Percentiles rank a stretch among this genome's conserved stretches.
Evolutionary conservation across 2,329 filamentous ascomycete species (phyloP).

Genomic region (Aspergillus sclerotialis): DNA sequence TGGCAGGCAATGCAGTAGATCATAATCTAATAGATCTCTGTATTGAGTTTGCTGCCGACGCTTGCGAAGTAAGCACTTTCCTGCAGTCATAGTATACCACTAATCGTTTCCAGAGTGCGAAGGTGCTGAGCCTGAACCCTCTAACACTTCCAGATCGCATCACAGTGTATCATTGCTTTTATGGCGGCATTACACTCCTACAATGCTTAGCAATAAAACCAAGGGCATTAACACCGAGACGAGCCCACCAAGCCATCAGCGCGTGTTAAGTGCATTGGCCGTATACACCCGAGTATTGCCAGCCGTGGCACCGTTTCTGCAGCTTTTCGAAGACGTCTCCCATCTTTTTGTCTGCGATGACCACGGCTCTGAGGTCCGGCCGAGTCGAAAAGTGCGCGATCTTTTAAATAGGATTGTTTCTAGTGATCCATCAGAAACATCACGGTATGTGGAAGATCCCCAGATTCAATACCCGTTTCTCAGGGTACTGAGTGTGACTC

Average conservation of each 20-base stretch:
- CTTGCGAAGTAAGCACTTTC: conserved; percentile 8
- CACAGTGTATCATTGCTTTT: conserved; percentile 13
- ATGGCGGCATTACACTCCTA: conserved; percentile 10
- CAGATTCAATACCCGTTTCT: not conserved
- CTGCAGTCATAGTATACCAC: not conserved
- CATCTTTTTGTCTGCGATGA: conserved; percentile 8
- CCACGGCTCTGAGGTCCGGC: conserved; percentile 1
- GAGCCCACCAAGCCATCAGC: conserved; percentile 10
- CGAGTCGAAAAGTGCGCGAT: conserved; percentile 3
- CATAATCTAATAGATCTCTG: conserved; percentile 8
- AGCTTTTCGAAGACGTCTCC: conserved; percentile 11
- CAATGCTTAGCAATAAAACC: conserved; percentile 12
- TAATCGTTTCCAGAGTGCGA: conserved; percentile 6
- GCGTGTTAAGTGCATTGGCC: conserved; percentile 11
- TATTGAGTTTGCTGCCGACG: conserved; percentile 10
- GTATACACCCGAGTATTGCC: conserved; percentile 11
- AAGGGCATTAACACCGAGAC: conserved; percentile 5
- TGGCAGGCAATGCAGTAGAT: conserved; percentile 7
- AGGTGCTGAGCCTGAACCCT: conserved; percentile 10
- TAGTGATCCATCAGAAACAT: conserved; percentile 12
- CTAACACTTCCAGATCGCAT: conserved; percentile 8
- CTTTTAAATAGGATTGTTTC: conserved; percentile 11
- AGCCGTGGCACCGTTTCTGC: conserved; percentile 9
- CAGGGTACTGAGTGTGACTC: not conserved
- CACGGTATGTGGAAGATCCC: conserved; percentile 5